Conservation (phyloP, 768 basidiomycete species). For the Calocera viscosa region DNA sequence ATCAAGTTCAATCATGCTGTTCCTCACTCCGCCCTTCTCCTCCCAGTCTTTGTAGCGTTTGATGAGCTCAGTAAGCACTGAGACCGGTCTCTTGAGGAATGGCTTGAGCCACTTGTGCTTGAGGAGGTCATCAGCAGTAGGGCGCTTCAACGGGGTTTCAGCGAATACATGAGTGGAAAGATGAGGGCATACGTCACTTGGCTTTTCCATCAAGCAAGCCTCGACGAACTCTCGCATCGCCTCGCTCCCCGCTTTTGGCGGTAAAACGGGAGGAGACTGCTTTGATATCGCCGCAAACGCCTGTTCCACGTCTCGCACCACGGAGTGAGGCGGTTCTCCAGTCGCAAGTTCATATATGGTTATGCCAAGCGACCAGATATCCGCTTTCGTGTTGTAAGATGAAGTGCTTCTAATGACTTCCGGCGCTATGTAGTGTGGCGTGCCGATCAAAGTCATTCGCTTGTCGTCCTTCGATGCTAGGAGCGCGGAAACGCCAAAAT, state of each 20-base stretch:
- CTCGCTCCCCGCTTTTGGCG: constrained; percentile 65
- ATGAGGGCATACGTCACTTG: constrained; percentile 48
- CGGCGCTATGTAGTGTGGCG: constrained; percentile 99
- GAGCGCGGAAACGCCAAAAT: constrained; percentile 95
- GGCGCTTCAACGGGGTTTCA: constrained; percentile 40
- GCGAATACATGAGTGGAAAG: neutral
- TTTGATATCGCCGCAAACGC: constrained; percentile 85
- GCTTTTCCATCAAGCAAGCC: constrained; percentile 66
- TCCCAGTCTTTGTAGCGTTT: constrained; percentile 63
- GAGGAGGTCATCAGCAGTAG: constrained; percentile 75
- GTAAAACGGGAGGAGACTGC: constrained; percentile 65
- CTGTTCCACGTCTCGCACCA: constrained; percentile 64
- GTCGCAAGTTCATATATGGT: constrained; percentile 93
- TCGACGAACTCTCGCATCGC: constrained; percentile 83
- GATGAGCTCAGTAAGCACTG: constrained; percentile 68
- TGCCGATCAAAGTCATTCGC: constrained; percentile 90
- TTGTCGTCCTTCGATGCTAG: constrained; percentile 75
- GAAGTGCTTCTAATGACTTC: constrained; percentile 84
- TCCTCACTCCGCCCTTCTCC: constrained; percentile 52
- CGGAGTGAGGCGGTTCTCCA: constrained; percentile 87
- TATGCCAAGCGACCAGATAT: constrained; percentile 96
- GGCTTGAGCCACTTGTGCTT: constrained; percentile 82
- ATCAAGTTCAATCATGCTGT: constrained; percentile 59
- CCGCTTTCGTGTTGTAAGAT: constrained; percentile 93
- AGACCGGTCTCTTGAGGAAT: constrained; percentile 50